Evolutionary conservation across 345 rosid genomes (phyloP).

Genomic region (Diplotaxis tenuifolia): DNA sequence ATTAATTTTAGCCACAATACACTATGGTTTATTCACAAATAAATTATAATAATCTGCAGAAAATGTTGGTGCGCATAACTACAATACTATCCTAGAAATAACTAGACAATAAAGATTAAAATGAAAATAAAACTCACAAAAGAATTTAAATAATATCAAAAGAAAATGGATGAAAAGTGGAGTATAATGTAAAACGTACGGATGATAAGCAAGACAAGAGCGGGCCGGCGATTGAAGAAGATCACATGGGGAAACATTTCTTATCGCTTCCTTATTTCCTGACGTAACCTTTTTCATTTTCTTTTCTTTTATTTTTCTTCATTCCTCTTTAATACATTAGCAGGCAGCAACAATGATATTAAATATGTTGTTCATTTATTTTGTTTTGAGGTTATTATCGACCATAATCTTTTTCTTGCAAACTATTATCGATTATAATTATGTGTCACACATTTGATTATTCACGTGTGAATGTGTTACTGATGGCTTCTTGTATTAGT

Average conservation of each 20-base stretch:
- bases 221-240: constrained; percentile 30
- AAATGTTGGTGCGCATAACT: background rate
- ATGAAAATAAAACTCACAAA: background rate
- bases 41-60: background rate
- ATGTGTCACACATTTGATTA: constrained; percentile 17
- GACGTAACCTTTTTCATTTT: constrained; percentile 20
- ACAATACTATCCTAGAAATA: no score
- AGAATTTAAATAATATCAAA: background rate
- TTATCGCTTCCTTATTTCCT: constrained; percentile 23
- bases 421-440: no score
- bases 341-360: background rate
- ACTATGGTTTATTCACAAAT: background rate
- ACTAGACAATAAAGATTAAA: background rate
- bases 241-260: constrained; percentile 33
- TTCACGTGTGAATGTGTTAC: background rate
- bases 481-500: constrained; percentile 14
- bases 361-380: no score
- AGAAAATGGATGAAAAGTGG: constrained; percentile 32
- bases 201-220: constrained; percentile 41
- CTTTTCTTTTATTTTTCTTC: background rate
- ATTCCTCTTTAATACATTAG: background rate
- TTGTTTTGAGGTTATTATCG: no score
- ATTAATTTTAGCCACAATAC: no score
- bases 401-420: no score
- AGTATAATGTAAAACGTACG: constrained; percentile 40